Base-by-base conservation (phyloP, 1,284 basidiomycete species). In the Ceratobasidium papillatum region DNA sequence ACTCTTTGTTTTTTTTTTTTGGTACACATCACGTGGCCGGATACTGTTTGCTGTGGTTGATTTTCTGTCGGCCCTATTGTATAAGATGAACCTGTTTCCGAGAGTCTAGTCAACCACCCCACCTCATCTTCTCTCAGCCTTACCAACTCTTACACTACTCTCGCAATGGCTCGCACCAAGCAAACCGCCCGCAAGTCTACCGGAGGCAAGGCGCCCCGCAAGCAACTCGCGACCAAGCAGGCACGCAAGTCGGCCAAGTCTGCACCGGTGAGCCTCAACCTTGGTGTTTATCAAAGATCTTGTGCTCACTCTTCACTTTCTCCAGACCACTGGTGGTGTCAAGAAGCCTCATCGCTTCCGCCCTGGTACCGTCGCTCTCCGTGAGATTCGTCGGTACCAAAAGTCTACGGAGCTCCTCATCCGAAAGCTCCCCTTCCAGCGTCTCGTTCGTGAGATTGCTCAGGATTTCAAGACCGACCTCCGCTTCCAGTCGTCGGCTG, bases 371-470 rank as follows among this genome's bases (percentile, higher is more conserved):
- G 91, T 94, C 83, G 92, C 92, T 80, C 89, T 94, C 76, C 90
- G 92, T 84, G 92, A 94, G 85, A 94, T 94, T 80, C 86, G 92
- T 82, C 87, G 91, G 76, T 94, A 94, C 87, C 92, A 93, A 83
- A 91, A 91, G 85, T 91, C 91, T 77, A 91, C 92, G 77, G 90
- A 92, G 83, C 86, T 92, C 77, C 86, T 92, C 79, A 92, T 92
- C 83, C 86, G 90, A 80, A 92, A 92, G 84, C 87, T 91, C 69
- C 90, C 86, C 81, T 90, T 92, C 87, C 90, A 91, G 84, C 87
- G 90, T 77, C 87, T 92, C 74, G 90, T 91, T 77, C 88, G 90
- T 82, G 90, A 91, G 82, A 91, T 88, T 78, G 87, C 71, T 22
- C 59, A 73, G 47, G 71, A 63, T 59, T 73, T 79, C 11, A 58